phyloP scores from a whole-genome alignment of 169 alveolate genomes.

The Eimeria brunetti region DNA sequence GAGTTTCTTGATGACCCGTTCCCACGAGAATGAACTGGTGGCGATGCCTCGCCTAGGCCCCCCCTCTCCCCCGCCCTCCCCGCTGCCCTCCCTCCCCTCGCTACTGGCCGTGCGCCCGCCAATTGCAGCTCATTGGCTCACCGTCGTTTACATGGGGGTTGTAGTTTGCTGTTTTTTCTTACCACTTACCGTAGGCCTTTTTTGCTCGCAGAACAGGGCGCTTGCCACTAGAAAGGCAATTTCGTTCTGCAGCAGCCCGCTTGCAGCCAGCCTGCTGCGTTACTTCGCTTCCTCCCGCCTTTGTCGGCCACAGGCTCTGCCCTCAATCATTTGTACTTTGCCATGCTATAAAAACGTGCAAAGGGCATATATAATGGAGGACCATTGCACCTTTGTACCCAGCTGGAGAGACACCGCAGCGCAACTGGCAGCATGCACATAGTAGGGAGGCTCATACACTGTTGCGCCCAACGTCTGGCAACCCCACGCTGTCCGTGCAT shows the following conservation, averaged over 20 bases:
- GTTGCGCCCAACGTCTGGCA: constrained; percentile 56
- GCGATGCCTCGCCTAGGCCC: constrained; percentile 46
- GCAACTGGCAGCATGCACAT: constrained; percentile 74
- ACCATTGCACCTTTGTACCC: constrained; percentile 67
- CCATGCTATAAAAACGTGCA: constrained; percentile 34
- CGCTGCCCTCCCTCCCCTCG: constrained; percentile 77
- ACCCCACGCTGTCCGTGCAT: constrained; percentile 56
- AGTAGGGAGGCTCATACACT: constrained; percentile 53
- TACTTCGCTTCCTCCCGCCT: constrained; percentile 52
- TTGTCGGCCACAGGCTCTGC: constrained; percentile 52
- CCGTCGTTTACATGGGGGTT: constrained; percentile 62
- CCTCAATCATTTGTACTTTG: constrained; percentile 39
- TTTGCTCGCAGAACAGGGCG: constrained; percentile 51
- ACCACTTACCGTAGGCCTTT: constrained; percentile 54
- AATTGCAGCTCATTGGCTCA: constrained; percentile 30
- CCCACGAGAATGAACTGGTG: constrained; percentile 14
- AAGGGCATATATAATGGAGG: constrained; percentile 51
- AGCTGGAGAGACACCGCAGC: constrained; percentile 71
- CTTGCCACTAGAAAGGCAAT: constrained; percentile 43
- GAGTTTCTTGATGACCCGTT: background rate
- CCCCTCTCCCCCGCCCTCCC: constrained; percentile 74
- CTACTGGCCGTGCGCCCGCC: constrained; percentile 73
- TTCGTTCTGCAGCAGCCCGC: constrained; percentile 68
- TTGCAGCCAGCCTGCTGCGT: constrained; percentile 66
- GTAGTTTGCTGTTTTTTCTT: constrained; percentile 54